Base-by-base conservation (phyloP, 2,329 filamentous ascomycete genomes). In the Aureobasidium pullulans region DNA sequence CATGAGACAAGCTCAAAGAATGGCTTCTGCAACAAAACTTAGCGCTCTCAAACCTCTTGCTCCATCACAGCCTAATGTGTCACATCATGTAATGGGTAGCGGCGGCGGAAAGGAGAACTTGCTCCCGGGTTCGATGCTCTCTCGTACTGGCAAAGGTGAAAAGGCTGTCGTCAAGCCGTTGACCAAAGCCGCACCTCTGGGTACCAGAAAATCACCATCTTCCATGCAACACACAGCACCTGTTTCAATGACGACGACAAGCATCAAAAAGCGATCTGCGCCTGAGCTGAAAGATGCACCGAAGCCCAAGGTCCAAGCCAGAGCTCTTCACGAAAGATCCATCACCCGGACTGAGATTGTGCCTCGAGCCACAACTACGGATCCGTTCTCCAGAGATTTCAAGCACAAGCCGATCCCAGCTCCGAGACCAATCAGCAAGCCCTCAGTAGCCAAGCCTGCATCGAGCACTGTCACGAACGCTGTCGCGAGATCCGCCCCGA, bases 71-170 rank as follows among this genome's bases (percentile, higher is more conserved):
- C 53, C 52, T 4, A 57, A 57, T 16, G 29, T 19, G 4, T 42
- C 49, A 19, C n/a, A 44, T n/a, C 19, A 39, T 10, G 50, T 43
- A 3, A 40, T 46, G 42, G 50, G 50, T 9, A 49, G 37, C 23
- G 39, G 43, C n/a, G 77, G 77, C 4, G 84, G 84, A 6, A 87
- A 87, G 65, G 84, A 86, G 68, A 87, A 86, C 62, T 66, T 84
- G 5, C 82, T 82, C 13, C 84, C 83, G 1, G 77, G 77, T 4
- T 19, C 31, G 23, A 23, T 50, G 37, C 31, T 43, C 15, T 32
- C 46, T n/a, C 11, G 34, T 16, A 13, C 28, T n/a, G 39, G 19
- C 48, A 59, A 59, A 32, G 6, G 9, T 8, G 57, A 53, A 2
- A 59, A 59, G 10, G n/a, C 48, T 23, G 3, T 37, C 7, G 15